Evolutionary conservation across 768 basidiomycete genomes (phyloP), one percentile per base, ranked within the genome.

Genomic region (Hericium erinaceus): DNA sequence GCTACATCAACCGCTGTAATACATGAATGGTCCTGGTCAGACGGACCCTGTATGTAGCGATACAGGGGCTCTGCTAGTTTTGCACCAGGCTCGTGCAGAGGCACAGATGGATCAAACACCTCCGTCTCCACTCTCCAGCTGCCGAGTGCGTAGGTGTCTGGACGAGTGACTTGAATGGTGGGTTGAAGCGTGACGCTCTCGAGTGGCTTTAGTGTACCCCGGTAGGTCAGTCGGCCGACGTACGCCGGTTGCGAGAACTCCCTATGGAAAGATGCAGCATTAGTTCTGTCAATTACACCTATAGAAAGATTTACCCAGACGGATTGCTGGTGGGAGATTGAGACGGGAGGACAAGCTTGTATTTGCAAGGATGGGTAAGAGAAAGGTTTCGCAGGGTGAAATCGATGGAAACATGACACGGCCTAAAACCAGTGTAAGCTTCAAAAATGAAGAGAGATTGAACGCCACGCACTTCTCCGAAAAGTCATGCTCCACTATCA

Each of bases 321-420:
- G 58, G 69, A 44, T 58, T 60, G 57, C 58, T 57, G 52, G 54
- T 57, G 28, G 53, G 63, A 22, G 22, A 60, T 57, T 69, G 63
- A 11, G 67, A 63, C 59, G 69, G 64, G 8, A 89, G 66, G 59
- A 71, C 79, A 13, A 92, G 69, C 40, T 78, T 72, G 63, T 80
- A 89, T 48, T 80, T 76, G n/a, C 75, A 75, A 16, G 79, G 69
- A 54, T 83, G 76, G 1, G 84, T 81, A 41, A 82, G 70, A 0
- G 93, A 95, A 61, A 83, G 77, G 66, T 95, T 95, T 28, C 80
- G 79, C 28, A 95, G 60, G 15, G 70, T 71, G 60, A 94, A 78
- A 7, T 73, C 66, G 13, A 88, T 72, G 1, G 80, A 76, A 9
- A 77, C 68, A 37, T 73, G 73, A 64, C 78, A 84, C 2, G 81